Percentiles rank a stretch among this genome's conserved stretches.
These are phyloP conservation scores for Eutrema salsugineum DNA, from an alignment of 441 rosid genomes.

Conservation along the genomic window DNA sequence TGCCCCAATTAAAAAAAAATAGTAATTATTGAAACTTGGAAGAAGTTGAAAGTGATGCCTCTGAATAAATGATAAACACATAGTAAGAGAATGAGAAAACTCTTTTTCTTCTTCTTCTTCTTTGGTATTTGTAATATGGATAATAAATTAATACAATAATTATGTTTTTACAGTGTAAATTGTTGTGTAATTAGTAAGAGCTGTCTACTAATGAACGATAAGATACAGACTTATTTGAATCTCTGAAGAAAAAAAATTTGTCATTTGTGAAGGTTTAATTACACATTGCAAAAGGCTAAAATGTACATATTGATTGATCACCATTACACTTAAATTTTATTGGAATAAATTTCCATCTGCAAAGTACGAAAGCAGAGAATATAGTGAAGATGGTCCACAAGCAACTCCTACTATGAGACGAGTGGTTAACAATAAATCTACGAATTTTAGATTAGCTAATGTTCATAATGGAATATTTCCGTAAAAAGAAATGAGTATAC, in stretches of 20 bases:
- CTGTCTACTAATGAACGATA: too few species aligned
- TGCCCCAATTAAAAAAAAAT: too few species aligned
- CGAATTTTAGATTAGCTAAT: not conserved
- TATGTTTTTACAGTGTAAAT: not conserved
- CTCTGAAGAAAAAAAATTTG: too few species aligned
- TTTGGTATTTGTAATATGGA: not conserved
- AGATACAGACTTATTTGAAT: too few species aligned
- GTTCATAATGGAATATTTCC: not conserved
- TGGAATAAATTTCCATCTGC: not conserved
- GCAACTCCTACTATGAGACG: conserved; percentile 1
- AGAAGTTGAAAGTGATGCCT: not conserved
- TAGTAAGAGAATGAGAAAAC: not conserved
- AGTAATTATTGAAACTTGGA: too few species aligned
- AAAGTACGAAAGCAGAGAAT: not conserved
- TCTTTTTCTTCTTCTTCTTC: not conserved
- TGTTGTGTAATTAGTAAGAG: too few species aligned
- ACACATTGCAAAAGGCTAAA: too few species aligned
- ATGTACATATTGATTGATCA: too few species aligned
- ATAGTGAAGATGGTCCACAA: not conserved
- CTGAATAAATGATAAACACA: not conserved
- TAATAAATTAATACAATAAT: not conserved
- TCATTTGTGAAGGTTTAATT: too few species aligned
- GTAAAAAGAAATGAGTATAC: not conserved
- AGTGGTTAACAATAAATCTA: conserved; percentile 7
- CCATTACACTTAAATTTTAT: not conserved